Conservation (phyloP, 2,329 filamentous ascomycete genomes). For the Clonostachys rhizophaga region DNA sequence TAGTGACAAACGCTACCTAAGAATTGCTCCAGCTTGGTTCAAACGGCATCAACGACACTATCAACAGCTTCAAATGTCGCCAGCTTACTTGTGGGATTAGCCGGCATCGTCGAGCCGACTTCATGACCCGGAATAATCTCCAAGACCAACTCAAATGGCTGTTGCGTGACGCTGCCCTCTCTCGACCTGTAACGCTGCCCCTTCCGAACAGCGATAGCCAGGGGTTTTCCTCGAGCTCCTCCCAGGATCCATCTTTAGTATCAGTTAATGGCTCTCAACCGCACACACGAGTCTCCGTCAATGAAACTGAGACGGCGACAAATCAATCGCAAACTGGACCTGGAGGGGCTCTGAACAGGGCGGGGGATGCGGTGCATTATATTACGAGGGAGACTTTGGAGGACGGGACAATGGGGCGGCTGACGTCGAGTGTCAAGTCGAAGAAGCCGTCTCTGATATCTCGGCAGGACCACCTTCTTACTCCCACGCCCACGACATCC, state of each 20-base stretch:
- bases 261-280: constrained; percentile 16
- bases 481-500: neutral
- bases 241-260: constrained; percentile 3
- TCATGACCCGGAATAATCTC: constrained; percentile 61
- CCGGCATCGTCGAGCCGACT: constrained; percentile 25
- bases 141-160: constrained; percentile 54
- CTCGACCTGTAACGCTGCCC: constrained; percentile 30
- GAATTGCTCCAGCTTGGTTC: too few relatives aligned
- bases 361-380: constrained; percentile 2
- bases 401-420: constrained; percentile 35
- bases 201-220: constrained; percentile 19
- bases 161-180: constrained; percentile 38
- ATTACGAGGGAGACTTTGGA: constrained; percentile 12
- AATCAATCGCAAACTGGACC: neutral
- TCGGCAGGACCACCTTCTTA: constrained; percentile 25
- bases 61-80: too few relatives aligned
- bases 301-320: neutral
- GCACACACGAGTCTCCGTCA: constrained; percentile 7
- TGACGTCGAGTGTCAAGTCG: constrained; percentile 34
- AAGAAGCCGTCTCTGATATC: constrained; percentile 39
- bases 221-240: constrained; percentile 7
- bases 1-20: too few relatives aligned
- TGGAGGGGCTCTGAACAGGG: neutral
- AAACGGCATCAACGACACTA: too few relatives aligned
- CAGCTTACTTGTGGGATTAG: neutral